Conservation (phyloP, 441 rosid species). For the Adansonia madagascariensis region DNA sequence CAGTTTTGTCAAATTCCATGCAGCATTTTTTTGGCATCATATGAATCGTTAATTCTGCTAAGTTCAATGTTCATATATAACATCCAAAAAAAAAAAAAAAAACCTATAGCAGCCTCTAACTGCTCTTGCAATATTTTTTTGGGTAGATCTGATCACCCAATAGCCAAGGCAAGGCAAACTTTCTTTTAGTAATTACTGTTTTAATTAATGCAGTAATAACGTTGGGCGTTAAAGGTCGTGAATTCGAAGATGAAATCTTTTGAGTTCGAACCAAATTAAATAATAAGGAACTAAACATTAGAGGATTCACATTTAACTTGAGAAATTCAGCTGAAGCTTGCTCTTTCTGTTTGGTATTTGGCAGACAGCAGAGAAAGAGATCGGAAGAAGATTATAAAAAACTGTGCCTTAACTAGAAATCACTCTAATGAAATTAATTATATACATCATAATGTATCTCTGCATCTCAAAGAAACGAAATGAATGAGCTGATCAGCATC, state of each 20-base stretch:
- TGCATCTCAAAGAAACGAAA: background rate
- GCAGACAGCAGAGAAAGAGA: background rate
- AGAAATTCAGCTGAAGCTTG: background rate
- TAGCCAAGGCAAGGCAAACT: background rate
- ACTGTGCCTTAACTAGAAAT: too few species aligned
- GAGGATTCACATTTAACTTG: background rate
- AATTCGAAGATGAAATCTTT: background rate
- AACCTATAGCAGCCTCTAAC: conserved; percentile 19
- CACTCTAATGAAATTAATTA: background rate
- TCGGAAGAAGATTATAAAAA: background rate
- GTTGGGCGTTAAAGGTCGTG: background rate
- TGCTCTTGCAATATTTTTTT: conserved; percentile 15
- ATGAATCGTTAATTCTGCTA: conserved; percentile 3
- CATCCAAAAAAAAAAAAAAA: background rate
- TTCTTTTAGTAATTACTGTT: background rate
- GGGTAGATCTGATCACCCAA: conserved; percentile 32
- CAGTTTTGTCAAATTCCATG: conserved; percentile 26
- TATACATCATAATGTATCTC: background rate
- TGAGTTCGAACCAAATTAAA: background rate
- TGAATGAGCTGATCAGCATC: conserved; percentile 14
- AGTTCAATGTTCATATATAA: background rate
- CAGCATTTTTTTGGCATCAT: background rate
- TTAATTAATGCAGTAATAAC: background rate
- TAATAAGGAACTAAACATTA: background rate
- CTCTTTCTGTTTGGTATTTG: background rate